Conservation (phyloP, 208 protist genomes). For the Leishmania major region DNA sequence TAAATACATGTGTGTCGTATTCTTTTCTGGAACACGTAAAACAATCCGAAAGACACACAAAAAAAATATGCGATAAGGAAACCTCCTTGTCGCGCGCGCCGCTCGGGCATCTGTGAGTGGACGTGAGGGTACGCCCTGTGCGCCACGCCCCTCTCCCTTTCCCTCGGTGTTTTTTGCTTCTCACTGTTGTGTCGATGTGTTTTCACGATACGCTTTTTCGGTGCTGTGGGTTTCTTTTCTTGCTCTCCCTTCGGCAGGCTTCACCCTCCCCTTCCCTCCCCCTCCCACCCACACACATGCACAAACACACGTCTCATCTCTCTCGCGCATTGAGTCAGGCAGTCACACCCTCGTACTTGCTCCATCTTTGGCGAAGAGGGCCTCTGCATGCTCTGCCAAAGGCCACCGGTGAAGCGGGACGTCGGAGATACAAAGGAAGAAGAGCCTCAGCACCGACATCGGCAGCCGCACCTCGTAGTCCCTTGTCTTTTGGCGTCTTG, state of each 20-base stretch:
- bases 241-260: not conserved
- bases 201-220: no score
- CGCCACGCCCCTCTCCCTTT: not conserved
- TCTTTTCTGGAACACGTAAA: not conserved
- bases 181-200: no score
- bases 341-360: not conserved
- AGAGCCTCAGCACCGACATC: not conserved
- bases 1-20: not conserved
- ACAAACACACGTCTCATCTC: not conserved
- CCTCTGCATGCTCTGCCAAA: not conserved
- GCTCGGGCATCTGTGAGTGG: not conserved
- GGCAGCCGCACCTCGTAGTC: not conserved
- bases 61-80: not conserved
- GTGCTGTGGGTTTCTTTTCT: not conserved
- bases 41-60: no score
- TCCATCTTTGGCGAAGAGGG: not conserved
- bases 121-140: not conserved
- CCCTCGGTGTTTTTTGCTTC: not conserved
- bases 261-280: not conserved
- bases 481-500: not conserved
- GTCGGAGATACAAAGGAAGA: not conserved
- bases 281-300: not conserved
- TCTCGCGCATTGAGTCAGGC: not conserved
- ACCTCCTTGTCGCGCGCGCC: no score
- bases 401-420: not conserved